Base-by-base conservation (phyloP, 73 alveolate species). In the Paramecium primaurelia region DNA sequence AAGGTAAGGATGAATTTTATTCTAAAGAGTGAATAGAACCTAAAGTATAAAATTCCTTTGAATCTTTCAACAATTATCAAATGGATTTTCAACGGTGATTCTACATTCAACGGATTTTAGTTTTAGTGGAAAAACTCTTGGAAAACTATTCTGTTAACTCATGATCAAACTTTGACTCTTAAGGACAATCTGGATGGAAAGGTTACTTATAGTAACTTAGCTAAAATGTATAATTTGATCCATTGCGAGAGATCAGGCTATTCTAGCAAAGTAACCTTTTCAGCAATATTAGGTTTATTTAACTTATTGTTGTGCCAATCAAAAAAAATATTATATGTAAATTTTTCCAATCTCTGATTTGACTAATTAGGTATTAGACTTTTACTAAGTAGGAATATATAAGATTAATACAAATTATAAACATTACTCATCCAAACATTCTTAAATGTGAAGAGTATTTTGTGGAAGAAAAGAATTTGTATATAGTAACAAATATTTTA, bases 141-240 rank as follows among this genome's bases (percentile, higher is more conserved):
- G 84, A 64, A 64, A 64, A 64, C 84, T 32, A 64, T 64, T 2
- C 5, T 64, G 16, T 34, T 64, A 14, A 34, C 18, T 12, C 42
- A 64, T 11, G 84, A 64, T 4, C 47, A 64, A 64, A 30, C 30
- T 25, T 7, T 64, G 6, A 64, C 11, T 32, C 47, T 64, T 1
- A 64, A 34, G 47, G 84, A 64, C 11, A 64, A 64, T 64, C 84
- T 64, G 8, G 84, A 64, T 64, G 84, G 84, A 64, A 64, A 34
- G 3, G 84, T 64, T 8, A 64, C 84, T 12, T 64, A 64, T 34
- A 0, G 28, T 11, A 26, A 64, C 49, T 3, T 64, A 32, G 26
- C 26, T 18, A 28, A 64, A 32, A 32, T 64, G 45, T 64, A 64
- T 7, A 64, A 64, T 34, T 0, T 64, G 0, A 64, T 64, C 4